Evolutionary conservation across 1,284 basidiomycete genomes (phyloP).

Genomic region (Tylopilus sp.): DNA sequence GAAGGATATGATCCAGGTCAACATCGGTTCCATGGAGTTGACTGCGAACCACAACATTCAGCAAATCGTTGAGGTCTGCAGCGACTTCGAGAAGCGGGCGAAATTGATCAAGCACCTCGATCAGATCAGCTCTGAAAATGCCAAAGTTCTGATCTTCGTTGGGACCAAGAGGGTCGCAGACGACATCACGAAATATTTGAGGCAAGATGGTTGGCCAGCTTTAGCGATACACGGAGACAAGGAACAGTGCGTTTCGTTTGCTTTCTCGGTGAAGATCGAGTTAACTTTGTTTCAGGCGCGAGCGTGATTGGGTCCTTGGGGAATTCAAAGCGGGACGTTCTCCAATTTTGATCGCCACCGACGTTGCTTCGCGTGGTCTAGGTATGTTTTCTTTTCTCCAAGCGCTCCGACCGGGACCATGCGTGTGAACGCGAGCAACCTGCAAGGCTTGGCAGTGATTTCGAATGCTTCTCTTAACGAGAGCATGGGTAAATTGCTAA

Average conservation of each 20-base stretch:
- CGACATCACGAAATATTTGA: constrained; percentile 95
- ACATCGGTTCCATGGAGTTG: constrained; percentile 98
- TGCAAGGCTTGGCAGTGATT: constrained; percentile 30
- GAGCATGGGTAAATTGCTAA: constrained; percentile 28
- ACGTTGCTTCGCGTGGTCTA: constrained; percentile 98
- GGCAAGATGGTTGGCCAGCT: constrained; percentile 98
- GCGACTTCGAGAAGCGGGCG: constrained; percentile 95
- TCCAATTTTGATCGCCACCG: constrained; percentile 97
- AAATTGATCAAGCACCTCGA: constrained; percentile 98
- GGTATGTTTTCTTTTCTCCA: constrained; percentile 71
- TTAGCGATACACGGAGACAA: constrained; percentile 99
- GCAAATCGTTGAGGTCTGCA: constrained; percentile 95
- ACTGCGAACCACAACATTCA: constrained; percentile 98
- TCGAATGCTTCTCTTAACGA: constrained; percentile 22
- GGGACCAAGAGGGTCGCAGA: constrained; percentile 97
- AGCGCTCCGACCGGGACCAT: constrained; percentile 30
- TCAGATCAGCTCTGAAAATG: constrained; percentile 93
- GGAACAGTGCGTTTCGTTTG: constrained; percentile 67
- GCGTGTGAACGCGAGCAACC: constrained; percentile 30
- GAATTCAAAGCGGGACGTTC: constrained; percentile 98
- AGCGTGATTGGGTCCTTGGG: constrained; percentile 97
- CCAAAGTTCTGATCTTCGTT: constrained; percentile 98
- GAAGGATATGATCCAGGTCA: constrained; percentile 95
- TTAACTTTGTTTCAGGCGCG: constrained; percentile 59
- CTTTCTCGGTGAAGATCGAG: constrained; percentile 10